phyloP scores from a whole-genome alignment of 768 basidiomycete genomes.

The Boletales sp. region DNA sequence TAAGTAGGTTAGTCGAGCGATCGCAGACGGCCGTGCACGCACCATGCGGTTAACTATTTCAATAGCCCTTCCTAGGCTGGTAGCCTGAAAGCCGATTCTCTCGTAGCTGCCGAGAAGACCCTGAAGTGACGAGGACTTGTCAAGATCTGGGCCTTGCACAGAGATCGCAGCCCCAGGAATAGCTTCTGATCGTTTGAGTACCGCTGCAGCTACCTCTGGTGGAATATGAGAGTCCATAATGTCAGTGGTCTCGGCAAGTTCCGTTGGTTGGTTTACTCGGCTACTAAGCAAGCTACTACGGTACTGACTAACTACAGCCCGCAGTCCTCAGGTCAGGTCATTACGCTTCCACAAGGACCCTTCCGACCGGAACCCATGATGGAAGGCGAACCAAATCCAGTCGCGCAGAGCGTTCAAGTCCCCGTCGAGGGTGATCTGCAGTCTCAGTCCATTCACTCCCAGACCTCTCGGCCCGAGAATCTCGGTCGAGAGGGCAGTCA shows the following conservation, averaged over 20 bases:
- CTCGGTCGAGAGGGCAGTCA: neutral
- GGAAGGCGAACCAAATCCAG: neutral
- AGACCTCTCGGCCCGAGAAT: slow-evolving; percentile 1
- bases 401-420: slow-evolving; percentile 5
- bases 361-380: neutral
- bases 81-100: slow-evolving; percentile 97
- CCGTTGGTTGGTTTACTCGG: slow-evolving; percentile 9
- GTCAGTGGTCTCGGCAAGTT: slow-evolving; percentile 22
- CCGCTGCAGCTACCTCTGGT: slow-evolving; percentile 62
- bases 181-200: slow-evolving; percentile 73
- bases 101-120: slow-evolving; percentile 76
- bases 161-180: slow-evolving; percentile 60
- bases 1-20: neutral
- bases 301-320: neutral
- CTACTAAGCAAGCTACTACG: neutral
- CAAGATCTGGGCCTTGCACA: slow-evolving; percentile 88
- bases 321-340: too few species aligned
- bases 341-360: slow-evolving; percentile 19
- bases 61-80: slow-evolving; percentile 83
- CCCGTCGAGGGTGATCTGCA: slow-evolving; percentile 2
- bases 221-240: slow-evolving; percentile 39
- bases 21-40: slow-evolving; percentile 2
- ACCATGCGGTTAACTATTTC: slow-evolving; percentile 95
- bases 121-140: slow-evolving; percentile 59
- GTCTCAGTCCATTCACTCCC: slow-evolving; percentile 2